Base-by-base conservation (phyloP, 345 rosid genomes). In the Noccaea caerulescens region DNA sequence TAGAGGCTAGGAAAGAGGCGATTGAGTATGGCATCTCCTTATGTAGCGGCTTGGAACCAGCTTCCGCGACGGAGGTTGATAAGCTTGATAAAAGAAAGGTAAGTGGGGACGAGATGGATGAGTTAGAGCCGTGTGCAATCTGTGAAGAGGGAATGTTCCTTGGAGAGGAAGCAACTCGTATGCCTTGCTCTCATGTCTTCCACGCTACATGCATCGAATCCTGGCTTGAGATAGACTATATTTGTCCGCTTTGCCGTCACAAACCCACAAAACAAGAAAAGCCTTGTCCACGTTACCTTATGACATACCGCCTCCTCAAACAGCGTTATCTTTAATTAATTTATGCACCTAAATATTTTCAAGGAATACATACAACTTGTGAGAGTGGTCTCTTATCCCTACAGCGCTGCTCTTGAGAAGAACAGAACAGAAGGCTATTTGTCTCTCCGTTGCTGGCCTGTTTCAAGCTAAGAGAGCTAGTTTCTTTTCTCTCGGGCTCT, bases 151-250 rank as follows among this genome's bases (percentile, higher is more conserved):
- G 27, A 43, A 63, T 47, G 43, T 63, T 33, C 50, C 32, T 37
- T 63, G 57, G 69, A 12, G 46, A 66, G 5, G n/a, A 54, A 53
- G 61, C 37, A 41, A 66, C 30, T 14, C 16, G 7, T 10, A 66
- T 66, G 52, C 71, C 61, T 23, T 66, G 52, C 45, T 27, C 61
- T 53, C 53, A 67, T 53, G 7, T 54, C 41, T 54, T 68, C 44
- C 54, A 43, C 18, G 33, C 9, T 47, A 18, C 25, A 47, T 47
- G 53, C 53, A 18, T 47, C 27, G 53, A 18, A 18, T 47, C 53
- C 11, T 47, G 53, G 53, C 30, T 47, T 18, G 6, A 47, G 10
- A 18, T 8, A 8, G 1, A 18, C 53, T 18, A 3, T 18, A 49
- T 20, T 3, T 49, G 53, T 49, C 53, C 53, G 53, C 12, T 47